Evolutionary conservation across 2,329 filamentous ascomycete genomes (phyloP), one percentile per base, ranked within the genome.

Genomic region (Penicillium sp.): DNA sequence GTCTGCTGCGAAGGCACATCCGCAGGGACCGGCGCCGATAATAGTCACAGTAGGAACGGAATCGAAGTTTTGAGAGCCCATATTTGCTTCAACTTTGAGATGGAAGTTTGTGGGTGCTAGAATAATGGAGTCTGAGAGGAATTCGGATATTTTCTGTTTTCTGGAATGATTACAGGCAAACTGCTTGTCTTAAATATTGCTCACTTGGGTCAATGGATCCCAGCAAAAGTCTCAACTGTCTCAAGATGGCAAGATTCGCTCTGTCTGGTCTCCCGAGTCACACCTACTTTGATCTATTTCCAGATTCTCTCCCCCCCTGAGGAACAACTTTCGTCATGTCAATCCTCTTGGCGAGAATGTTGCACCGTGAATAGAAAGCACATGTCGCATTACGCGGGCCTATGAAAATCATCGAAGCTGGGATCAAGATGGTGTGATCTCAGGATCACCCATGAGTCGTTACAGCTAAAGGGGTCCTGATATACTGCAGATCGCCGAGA

Each of bases 1-100:
- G 43, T 59, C 57, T 9, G 57, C 57, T 10, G 57, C 54, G 46
- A 59, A 59, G 18, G 57, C 54, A 47, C 57, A 59, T 10, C 57
- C 57, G 24, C 57, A 59, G 21, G 54, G 54, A 13, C 57, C 57
- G n/a, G 57, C 57, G 4, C 57, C 57, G 42, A 59, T 55, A 39
- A 59, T 34, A 24, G 57, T 55, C 14, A 59, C 54, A 0, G 57
- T 38, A 21, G 56, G 40, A 3, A 53, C 54, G 1, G 54, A 46
- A 8, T 56, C 54, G 27, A 53, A 41, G 45, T 29, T 50, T 36
- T 43, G 14, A 38, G 50, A 16, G 40, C 41, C 21, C 50, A 53
- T 56, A 41, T 36, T n/a, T 48, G 38, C 11, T 45, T 47, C 41
- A 27, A 46, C 14, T 6, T 24, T 53, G 41, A 22, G 22, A 24